Conservation (phyloP, 2,329 filamentous ascomycete genomes). For the Sphaerulina populicola region DNA sequence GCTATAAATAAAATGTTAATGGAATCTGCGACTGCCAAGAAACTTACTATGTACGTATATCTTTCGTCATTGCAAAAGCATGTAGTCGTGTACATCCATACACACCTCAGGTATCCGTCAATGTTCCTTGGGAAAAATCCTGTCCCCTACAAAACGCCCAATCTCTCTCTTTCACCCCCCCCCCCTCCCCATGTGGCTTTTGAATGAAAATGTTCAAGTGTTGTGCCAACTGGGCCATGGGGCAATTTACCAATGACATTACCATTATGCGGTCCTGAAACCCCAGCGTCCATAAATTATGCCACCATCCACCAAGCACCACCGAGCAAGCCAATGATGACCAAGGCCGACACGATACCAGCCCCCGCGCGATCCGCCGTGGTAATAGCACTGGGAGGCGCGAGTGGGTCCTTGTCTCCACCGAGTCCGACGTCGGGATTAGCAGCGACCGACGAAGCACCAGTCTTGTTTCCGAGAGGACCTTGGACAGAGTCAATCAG, state of each 20-base stretch:
- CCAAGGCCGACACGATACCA: conserved; percentile 20
- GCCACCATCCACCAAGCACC: conserved; percentile 24
- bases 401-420: conserved; percentile 20
- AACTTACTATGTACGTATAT: no score
- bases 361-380: conserved; percentile 20
- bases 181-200: neutral
- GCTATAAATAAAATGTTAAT: no score
- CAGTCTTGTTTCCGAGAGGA: conserved; percentile 43
- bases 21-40: no score
- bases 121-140: neutral
- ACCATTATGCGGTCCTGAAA: neutral
- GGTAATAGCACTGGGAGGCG: conserved; percentile 22
- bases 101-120: neutral
- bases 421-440: conserved; percentile 15
- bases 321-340: conserved; percentile 18
- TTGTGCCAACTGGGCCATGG: neutral
- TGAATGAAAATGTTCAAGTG: neutral
- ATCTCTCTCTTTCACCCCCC: neutral
- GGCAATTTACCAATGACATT: neutral
- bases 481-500: conserved; percentile 34
- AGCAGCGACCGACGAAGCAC: conserved; percentile 35
- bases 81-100: neutral
- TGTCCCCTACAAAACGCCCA: neutral
- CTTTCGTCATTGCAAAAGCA: neutral
- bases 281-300: neutral